A percentile compares a stretch with the other conserved stretches of the same genome.
Evolutionary conservation across 768 basidiomycete genomes (phyloP).

Genomic region (Antrodiella citrinella): DNA sequence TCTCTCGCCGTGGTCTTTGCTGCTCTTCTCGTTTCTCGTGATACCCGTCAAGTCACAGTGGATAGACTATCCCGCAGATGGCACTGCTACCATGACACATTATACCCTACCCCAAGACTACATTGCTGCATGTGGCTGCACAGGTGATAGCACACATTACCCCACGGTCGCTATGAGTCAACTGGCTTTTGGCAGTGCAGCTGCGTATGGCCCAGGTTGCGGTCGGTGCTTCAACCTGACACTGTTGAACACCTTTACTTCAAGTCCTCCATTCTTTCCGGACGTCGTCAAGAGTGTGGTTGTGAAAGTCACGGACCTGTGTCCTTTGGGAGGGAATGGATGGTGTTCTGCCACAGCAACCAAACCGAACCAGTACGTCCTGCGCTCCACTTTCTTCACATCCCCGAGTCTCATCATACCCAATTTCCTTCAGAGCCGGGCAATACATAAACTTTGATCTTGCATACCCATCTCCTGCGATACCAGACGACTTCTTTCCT

Average conservation of each 20-base stretch:
- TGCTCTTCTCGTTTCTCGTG: too few species aligned
- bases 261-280: conserved; percentile 66
- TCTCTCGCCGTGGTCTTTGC: background rate
- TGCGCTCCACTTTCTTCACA: conserved; percentile 1
- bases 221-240: conserved; percentile 77
- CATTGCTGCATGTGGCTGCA: conserved; percentile 74
- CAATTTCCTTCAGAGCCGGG: conserved; percentile 44
- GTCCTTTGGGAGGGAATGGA: conserved; percentile 51
- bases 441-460: conserved; percentile 76
- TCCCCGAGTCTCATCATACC: background rate
- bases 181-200: conserved; percentile 71
- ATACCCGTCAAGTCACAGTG: too few species aligned
- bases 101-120: conserved; percentile 47
- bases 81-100: conserved; percentile 74
- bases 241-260: conserved; percentile 57
- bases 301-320: conserved; percentile 75
- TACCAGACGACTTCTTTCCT: conserved; percentile 68
- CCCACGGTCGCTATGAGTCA: conserved; percentile 78
- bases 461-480: conserved; percentile 62
- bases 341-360: conserved; percentile 66
- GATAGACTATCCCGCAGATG: conserved; percentile 56
- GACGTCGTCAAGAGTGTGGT: conserved; percentile 50
- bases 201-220: conserved; percentile 64
- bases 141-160: conserved; percentile 41
- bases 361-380: conserved; percentile 55